These are phyloP conservation scores for Stipa capillata DNA, from an alignment of 176 grass and related monocot species.

Conservation along the genomic window DNA sequence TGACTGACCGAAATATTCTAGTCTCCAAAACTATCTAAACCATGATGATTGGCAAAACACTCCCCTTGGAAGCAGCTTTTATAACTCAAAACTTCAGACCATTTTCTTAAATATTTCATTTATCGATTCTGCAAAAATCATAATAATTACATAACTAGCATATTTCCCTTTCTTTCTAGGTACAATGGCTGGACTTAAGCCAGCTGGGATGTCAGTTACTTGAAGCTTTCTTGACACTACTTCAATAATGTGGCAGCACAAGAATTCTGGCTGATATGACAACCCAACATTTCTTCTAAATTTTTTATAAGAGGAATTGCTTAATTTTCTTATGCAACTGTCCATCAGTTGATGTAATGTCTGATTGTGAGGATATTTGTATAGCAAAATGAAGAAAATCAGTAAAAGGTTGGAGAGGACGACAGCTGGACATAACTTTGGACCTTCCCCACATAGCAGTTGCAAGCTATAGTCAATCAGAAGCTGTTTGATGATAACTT, in stretches of 20 bases:
- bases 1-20: too few species aligned
- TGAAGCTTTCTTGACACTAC: neutral
- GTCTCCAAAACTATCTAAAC: too few species aligned
- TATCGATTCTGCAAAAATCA: neutral
- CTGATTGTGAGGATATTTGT: neutral
- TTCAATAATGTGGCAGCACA: neutral
- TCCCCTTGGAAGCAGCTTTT: neutral
- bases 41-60: too few species aligned
- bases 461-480: neutral
- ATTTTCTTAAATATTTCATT: neutral
- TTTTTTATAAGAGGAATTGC: too few species aligned
- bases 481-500: too few species aligned
- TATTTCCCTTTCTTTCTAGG: neutral
- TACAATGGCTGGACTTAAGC: neutral
- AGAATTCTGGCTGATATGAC: neutral
- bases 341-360: neutral
- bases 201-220: neutral
- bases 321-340: neutral
- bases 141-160: neutral
- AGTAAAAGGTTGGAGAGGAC: neutral
- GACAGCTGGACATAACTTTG: neutral
- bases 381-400: neutral
- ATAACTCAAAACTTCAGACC: neutral
- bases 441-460: neutral
- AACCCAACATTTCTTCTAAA: too few species aligned